Evolutionary conservation across 177 flowering plant genomes (phyloP).

Genomic region (Vitis hybrid): DNA sequence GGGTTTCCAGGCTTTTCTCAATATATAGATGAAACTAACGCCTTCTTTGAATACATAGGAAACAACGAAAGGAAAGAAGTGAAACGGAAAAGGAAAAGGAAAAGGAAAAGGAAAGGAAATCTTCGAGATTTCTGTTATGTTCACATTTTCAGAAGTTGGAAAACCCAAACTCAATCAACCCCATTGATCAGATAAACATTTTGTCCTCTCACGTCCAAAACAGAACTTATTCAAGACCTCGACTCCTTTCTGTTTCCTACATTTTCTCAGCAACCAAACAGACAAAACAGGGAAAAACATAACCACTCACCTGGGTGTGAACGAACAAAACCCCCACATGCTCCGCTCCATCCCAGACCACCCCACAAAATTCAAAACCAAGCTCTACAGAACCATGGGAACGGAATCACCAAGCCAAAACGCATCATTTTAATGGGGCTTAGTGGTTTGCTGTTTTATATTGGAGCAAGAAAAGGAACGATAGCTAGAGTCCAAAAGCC

Average conservation of each 20-base stretch:
- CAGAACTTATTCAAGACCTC: too few species aligned
- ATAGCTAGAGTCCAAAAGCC: slow-evolving; percentile 4
- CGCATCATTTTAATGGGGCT: neutral
- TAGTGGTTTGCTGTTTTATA: neutral
- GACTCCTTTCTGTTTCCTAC: too few species aligned
- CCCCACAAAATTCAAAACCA: slow-evolving; percentile 14
- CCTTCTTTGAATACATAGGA: neutral
- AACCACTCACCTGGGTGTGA: slow-evolving; percentile 28
- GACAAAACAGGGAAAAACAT: slow-evolving; percentile 4
- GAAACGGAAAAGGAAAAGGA: neutral
- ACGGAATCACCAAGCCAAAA: neutral
- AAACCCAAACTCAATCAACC: too few species aligned
- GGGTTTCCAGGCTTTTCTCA: neutral
- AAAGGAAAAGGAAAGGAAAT: neutral
- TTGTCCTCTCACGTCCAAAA: too few species aligned
- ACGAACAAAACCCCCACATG: slow-evolving; percentile 22
- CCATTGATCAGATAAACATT: too few species aligned
- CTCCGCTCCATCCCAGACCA: slow-evolving; percentile 14
- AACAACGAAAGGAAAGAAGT: neutral
- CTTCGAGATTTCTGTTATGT: too few species aligned
- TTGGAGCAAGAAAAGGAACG: slow-evolving; percentile 3
- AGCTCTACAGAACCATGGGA: slow-evolving; percentile 6
- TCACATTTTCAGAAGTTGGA: too few species aligned
- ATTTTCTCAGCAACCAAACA: neutral
- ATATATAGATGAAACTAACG: neutral